Conservation (phyloP, 331 rosid genomes). For the Quercus lobata region DNA sequence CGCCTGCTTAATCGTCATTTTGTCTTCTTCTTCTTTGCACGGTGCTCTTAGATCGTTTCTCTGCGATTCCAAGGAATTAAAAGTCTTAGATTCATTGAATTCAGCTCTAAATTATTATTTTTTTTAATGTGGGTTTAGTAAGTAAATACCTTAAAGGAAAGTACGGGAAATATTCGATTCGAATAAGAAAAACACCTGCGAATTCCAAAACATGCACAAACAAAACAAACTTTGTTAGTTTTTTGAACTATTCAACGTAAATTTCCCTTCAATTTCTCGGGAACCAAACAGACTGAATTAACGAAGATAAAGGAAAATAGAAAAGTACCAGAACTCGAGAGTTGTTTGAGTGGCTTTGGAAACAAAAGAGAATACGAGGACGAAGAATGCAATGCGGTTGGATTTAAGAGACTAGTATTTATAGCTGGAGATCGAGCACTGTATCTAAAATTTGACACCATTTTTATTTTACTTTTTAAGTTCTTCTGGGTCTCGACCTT, state of each 20-base stretch:
- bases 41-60: background rate
- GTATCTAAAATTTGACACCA: constrained; percentile 40
- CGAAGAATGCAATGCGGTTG: constrained; percentile 11
- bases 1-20: constrained; percentile 74
- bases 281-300: background rate
- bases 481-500: background rate
- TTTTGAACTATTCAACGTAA: background rate
- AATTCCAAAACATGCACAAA: constrained; percentile 46
- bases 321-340: constrained; percentile 47
- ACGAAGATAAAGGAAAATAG: background rate
- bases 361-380: background rate
- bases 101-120: background rate
- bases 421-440: constrained; percentile 34
- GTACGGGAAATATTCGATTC: constrained; percentile 7
- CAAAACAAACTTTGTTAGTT: constrained; percentile 34
- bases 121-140: no score
- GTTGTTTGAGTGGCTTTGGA: background rate
- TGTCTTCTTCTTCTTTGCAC: background rate
- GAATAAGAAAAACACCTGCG: constrained; percentile 12
- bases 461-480: constrained; percentile 17
- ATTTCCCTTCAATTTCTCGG: background rate
- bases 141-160: constrained; percentile 48
- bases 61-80: constrained; percentile 18
- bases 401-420: constrained; percentile 38
- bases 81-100: background rate